phyloP scores from a whole-genome alignment of 768 basidiomycete species.

The Russula earlei region DNA sequence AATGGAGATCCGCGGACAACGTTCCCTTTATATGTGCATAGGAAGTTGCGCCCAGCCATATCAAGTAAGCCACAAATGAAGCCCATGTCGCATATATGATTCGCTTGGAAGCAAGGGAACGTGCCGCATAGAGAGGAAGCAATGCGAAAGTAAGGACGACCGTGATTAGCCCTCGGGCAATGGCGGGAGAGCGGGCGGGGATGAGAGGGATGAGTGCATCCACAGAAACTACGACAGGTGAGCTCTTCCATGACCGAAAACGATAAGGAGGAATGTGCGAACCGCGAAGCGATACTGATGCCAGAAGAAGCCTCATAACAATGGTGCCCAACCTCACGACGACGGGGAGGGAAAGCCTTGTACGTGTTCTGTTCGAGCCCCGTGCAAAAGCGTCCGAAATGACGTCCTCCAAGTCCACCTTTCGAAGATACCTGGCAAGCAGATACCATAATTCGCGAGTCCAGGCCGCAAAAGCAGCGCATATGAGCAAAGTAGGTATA shows the following conservation, averaged over 20 bases:
- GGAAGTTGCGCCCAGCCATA: constrained; percentile 48
- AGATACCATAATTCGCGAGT: constrained; percentile 68
- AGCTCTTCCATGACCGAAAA: constrained; percentile 13
- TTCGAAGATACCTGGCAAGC: constrained; percentile 61
- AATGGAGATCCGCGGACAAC: constrained; percentile 29
- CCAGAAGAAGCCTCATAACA: constrained; percentile 40
- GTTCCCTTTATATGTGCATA: constrained; percentile 43
- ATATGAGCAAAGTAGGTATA: constrained; percentile 40
- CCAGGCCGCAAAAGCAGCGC: constrained; percentile 50
- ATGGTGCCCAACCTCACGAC: constrained; percentile 38
- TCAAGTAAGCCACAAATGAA: constrained; percentile 51
- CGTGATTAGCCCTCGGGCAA: constrained; percentile 35
- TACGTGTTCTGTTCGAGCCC: constrained; percentile 41
- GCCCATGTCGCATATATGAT: constrained; percentile 47
- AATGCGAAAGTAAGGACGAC: constrained; percentile 34
- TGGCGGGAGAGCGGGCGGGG: constrained; percentile 27
- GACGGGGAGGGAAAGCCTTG: constrained; percentile 35
- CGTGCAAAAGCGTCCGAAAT: constrained; percentile 52
- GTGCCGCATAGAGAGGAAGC: constrained; percentile 44
- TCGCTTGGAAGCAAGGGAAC: constrained; percentile 45
- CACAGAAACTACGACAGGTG: constrained; percentile 38
- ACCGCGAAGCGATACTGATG: constrained; percentile 60
- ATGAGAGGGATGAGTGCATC: constrained; percentile 43
- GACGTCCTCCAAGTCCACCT: constrained; percentile 57
- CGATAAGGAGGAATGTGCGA: constrained; percentile 25